Evolutionary conservation across 805 yeast genomes (phyloP).

Genomic region (Sungouiella thailandica): DNA sequence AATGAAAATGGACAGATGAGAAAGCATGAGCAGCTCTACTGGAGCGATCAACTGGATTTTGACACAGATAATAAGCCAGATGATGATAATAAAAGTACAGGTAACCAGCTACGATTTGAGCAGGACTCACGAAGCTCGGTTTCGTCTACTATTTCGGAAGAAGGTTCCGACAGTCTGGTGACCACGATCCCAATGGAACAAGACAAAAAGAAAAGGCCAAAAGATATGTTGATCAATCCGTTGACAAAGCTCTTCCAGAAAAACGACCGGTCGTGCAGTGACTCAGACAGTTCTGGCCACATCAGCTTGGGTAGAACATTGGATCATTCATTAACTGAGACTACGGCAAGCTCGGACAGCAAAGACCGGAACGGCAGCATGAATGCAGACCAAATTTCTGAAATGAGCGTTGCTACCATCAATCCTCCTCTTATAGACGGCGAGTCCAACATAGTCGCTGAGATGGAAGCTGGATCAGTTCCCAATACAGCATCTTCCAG

Average conservation of each 20-base stretch:
- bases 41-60: too few relatives aligned
- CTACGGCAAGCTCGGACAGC: neutral
- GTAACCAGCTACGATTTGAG: too few relatives aligned
- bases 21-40: too few relatives aligned
- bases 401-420: neutral
- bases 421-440: neutral
- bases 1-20: too few relatives aligned
- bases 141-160: neutral
- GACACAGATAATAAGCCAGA: neutral
- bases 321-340: too few relatives aligned
- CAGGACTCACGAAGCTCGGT: too few relatives aligned
- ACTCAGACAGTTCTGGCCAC: constrained; percentile 8
- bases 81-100: neutral
- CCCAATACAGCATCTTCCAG: neutral
- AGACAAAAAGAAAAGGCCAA: neutral
- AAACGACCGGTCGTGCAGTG: constrained; percentile 4
- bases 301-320: neutral
- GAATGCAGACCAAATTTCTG: neutral
- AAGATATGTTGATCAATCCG: constrained; percentile 6
- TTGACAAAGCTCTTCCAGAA: constrained; percentile 11
- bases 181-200: neutral
- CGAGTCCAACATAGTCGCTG: neutral
- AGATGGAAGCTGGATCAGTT: neutral
- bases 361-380: neutral
- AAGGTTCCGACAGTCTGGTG: neutral